These are phyloP conservation scores for Ascochyta clinopodiicola DNA, from an alignment of 2,329 filamentous ascomycete species.

Conservation along the genomic window DNA sequence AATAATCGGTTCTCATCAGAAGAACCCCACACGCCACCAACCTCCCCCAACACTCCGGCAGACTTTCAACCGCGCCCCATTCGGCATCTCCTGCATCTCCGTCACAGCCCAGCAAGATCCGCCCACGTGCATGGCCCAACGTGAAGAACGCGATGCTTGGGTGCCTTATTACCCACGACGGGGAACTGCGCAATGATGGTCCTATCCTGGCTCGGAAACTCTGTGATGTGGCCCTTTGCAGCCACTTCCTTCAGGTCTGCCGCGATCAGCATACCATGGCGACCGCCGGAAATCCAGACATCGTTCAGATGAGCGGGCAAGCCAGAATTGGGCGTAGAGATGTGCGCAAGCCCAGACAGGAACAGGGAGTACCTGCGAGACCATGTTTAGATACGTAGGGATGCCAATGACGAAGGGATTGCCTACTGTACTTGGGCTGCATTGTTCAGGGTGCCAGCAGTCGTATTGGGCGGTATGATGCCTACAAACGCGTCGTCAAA, in stretches of 20 bases:
- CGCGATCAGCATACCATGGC: background rate
- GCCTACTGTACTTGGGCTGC: background rate
- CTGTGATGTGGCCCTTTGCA: background rate
- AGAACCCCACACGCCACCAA: background rate
- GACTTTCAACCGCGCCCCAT: background rate
- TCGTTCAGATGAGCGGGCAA: background rate
- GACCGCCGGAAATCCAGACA: background rate
- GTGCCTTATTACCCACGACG: background rate
- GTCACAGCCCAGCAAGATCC: background rate
- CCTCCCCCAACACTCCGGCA: background rate
- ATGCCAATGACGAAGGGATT: background rate
- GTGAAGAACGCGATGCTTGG: background rate
- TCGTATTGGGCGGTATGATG: background rate
- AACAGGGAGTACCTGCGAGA: background rate
- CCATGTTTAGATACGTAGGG: background rate
- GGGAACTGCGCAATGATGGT: background rate
- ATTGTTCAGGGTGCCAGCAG: background rate
- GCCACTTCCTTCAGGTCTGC: background rate
- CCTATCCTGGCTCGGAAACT: background rate
- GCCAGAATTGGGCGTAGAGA: background rate
- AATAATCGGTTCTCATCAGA: too few species aligned
- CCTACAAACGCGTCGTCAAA: background rate
- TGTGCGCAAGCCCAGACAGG: background rate
- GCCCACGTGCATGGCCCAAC: background rate
- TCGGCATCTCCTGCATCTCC: background rate